phyloP scores from a whole-genome alignment of 2,329 filamentous ascomycete species.

The Ophiostoma quercus region DNA sequence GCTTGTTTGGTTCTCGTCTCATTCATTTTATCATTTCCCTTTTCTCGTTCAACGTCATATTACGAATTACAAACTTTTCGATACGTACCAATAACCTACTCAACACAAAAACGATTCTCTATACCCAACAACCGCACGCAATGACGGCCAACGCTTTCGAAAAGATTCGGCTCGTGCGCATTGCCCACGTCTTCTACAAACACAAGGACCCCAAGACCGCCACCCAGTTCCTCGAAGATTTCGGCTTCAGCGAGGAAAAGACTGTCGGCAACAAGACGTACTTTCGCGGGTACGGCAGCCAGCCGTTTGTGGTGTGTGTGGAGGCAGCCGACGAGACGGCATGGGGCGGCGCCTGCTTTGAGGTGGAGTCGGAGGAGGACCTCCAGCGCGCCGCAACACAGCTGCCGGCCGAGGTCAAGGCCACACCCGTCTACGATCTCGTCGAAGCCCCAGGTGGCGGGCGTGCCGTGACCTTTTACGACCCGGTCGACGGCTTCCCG shows the following conservation, averaged over 20 bases:
- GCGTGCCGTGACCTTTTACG: constrained; percentile 47
- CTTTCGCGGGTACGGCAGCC: constrained; percentile 56
- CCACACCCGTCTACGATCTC: constrained; percentile 46
- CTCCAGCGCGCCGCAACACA: constrained; percentile 46
- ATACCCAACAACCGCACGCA: background rate
- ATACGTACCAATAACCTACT: too few species aligned
- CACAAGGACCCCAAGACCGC: constrained; percentile 42
- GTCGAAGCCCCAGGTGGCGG: constrained; percentile 51
- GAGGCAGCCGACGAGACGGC: constrained; percentile 42
- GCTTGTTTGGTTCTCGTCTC: background rate
- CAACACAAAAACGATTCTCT: background rate
- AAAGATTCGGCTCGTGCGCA: constrained; percentile 38
- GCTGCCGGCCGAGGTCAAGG: constrained; percentile 45
- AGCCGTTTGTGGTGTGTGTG: constrained; percentile 56
- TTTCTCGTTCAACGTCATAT: too few species aligned
- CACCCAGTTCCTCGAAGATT: constrained; percentile 43
- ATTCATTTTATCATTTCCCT: background rate
- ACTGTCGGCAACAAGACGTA: constrained; percentile 45
- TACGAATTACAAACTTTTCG: too few species aligned
- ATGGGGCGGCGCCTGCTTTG: constrained; percentile 55
- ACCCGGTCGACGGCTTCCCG: constrained; percentile 52
- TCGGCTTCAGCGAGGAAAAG: constrained; percentile 42
- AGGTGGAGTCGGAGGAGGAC: constrained; percentile 52
- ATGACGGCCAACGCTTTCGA: background rate
- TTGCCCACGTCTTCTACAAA: constrained; percentile 46